These are phyloP conservation scores for Angophora floribunda DNA, from an alignment of 345 rosid species.

Conservation along the genomic window DNA sequence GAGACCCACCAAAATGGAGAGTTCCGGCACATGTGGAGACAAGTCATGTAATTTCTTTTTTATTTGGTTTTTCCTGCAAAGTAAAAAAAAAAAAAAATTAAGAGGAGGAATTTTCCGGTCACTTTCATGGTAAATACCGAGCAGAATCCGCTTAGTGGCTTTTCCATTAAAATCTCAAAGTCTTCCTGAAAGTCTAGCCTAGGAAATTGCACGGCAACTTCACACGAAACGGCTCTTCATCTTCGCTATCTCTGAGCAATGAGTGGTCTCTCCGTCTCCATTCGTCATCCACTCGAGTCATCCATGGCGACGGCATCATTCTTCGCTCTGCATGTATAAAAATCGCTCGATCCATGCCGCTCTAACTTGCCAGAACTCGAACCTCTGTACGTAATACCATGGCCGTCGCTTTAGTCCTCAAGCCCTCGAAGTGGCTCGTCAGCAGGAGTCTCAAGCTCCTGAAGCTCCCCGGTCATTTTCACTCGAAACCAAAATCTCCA, in stretches of 20 bases:
- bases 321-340: not conserved
- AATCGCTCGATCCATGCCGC: not conserved
- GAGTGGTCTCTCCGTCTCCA: not conserved
- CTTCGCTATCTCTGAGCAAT: not conserved
- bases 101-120: not conserved
- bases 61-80: not conserved
- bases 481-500: not conserved
- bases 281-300: not conserved
- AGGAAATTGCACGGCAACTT: not conserved
- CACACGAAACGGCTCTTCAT: not conserved
- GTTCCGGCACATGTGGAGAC: not conserved
- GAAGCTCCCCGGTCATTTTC: not conserved
- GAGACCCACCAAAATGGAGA: not conserved
- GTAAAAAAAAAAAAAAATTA: not conserved
- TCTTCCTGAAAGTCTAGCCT: not conserved
- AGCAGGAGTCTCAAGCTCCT: not conserved
- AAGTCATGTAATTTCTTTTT: fast-evolving
- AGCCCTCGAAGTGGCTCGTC: not conserved
- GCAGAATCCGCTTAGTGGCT: not conserved
- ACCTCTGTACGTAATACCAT: not conserved
- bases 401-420: not conserved
- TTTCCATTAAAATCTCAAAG: not conserved
- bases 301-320: not conserved
- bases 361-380: not conserved
- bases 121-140: not conserved